A percentile compares a stretch with the other conserved stretches of the same genome.
phyloP scores from a whole-genome alignment of 768 basidiomycete species.

The Rubroboletus pulcherrimus region DNA sequence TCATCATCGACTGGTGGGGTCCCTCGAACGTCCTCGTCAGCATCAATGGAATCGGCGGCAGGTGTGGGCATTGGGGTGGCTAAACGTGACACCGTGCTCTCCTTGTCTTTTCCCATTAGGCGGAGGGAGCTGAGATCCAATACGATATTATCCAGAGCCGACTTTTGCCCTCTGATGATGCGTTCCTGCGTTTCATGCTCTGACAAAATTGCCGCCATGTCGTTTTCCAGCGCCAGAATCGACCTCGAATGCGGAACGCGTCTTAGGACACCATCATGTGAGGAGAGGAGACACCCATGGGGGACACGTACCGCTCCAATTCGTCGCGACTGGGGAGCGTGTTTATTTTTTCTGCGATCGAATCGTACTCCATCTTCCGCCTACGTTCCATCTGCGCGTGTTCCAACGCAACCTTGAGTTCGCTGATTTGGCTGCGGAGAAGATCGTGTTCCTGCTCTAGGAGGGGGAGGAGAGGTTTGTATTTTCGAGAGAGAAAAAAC shows the following conservation, averaged over 20 bases:
- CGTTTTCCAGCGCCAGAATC: slow-evolving; percentile 67
- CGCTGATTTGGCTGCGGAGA: slow-evolving; percentile 66
- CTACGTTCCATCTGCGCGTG: slow-evolving; percentile 72
- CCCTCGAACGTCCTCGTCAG: slow-evolving; percentile 24
- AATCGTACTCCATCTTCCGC: slow-evolving; percentile 85
- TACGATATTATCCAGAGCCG: slow-evolving; percentile 63
- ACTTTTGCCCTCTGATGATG: slow-evolving; percentile 63
- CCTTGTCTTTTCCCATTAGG: slow-evolving; percentile 66
- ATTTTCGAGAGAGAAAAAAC: not conserved
- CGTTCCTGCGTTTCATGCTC: slow-evolving; percentile 75
- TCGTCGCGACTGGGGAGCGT: slow-evolving; percentile 73
- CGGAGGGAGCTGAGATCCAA: slow-evolving; percentile 57
- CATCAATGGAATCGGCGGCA: slow-evolving; percentile 36
- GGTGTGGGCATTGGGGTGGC: slow-evolving; percentile 48
- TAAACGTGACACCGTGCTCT: slow-evolving; percentile 38
- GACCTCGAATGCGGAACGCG: slow-evolving; percentile 40
- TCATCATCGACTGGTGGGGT: slow-evolving; percentile 29
- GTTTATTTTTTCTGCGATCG: slow-evolving; percentile 79
- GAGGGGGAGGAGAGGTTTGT: not conserved
- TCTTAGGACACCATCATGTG: not conserved
- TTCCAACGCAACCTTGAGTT: slow-evolving; percentile 71
- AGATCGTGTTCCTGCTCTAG: slow-evolving; percentile 69
- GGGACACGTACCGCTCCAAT: slow-evolving; percentile 61
- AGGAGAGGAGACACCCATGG: not conserved
- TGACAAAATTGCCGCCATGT: slow-evolving; percentile 67